Percentiles rank a stretch among this genome's conserved stretches.
phyloP scores from a whole-genome alignment of 179 eudicot species.

The Carnegiea gigantea region DNA sequence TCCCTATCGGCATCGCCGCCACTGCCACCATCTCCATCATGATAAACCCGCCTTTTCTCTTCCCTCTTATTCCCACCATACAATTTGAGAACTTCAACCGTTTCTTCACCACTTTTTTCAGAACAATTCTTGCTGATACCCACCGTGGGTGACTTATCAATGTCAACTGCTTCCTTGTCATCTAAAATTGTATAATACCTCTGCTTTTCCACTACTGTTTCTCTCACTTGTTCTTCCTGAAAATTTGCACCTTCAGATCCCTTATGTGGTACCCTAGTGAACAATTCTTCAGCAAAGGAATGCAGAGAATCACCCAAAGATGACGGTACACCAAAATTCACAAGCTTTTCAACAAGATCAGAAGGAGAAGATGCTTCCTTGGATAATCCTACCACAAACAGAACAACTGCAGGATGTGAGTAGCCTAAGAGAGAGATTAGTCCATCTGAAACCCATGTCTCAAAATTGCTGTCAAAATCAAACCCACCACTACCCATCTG shows the following conservation, averaged over 20 bases:
- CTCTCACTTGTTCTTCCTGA: neutral
- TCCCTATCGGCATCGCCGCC: neutral
- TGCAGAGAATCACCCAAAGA: neutral
- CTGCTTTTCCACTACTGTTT: too few species aligned
- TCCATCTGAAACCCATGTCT: neutral
- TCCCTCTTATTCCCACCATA: neutral
- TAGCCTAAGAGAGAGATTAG: neutral
- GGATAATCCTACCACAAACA: neutral
- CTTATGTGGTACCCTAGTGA: neutral
- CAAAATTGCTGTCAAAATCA: neutral
- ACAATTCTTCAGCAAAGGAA: conserved; percentile 1
- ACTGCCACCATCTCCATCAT: neutral
- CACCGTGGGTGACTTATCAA: neutral
- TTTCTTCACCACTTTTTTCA: neutral
- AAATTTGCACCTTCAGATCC: neutral
- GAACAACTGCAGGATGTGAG: neutral
- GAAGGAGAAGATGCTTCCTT: neutral
- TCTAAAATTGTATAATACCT: neutral
- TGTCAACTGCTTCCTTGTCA: neutral
- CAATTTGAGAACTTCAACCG: neutral
- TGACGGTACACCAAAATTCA: neutral
- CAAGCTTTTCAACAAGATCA: neutral
- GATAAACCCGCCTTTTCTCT: neutral
- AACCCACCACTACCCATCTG: neutral
- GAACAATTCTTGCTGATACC: neutral